These are phyloP conservation scores for Sugiyamaella sp. DNA, from an alignment of 1,139 yeast genomes.

Conservation along the genomic window DNA sequence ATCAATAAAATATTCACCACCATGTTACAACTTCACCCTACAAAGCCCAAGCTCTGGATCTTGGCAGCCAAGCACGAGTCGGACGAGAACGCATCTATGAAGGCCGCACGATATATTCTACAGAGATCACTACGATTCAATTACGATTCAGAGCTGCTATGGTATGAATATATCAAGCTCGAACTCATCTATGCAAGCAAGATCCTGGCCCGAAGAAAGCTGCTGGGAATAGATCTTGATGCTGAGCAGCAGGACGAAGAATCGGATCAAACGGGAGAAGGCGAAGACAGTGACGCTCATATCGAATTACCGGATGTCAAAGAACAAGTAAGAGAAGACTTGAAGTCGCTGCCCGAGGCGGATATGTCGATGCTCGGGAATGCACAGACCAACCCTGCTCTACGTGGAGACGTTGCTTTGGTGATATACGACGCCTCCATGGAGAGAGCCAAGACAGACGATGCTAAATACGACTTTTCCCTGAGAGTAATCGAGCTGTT, in stretches of 20 bases:
- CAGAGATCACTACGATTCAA: slow-evolving; percentile 87
- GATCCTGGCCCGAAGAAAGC: slow-evolving; percentile 77
- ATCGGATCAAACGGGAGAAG: slow-evolving; percentile 34
- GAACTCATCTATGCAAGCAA: slow-evolving; percentile 86
- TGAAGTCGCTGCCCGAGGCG: slow-evolving; percentile 80
- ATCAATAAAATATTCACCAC: slow-evolving; percentile 81
- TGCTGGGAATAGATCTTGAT: slow-evolving; percentile 67
- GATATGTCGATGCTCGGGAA: slow-evolving; percentile 85
- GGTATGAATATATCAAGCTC: slow-evolving; percentile 86
- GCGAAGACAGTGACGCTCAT: slow-evolving; percentile 39
- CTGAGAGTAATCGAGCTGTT: slow-evolving; percentile 56
- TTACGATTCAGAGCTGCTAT: slow-evolving; percentile 67
- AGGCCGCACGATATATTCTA: slow-evolving; percentile 83
- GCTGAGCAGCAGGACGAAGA: slow-evolving; percentile 47
- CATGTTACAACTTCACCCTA: slow-evolving; percentile 85
- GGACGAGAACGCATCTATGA: slow-evolving; percentile 83
- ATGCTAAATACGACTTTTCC: slow-evolving; percentile 42
- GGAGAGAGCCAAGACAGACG: slow-evolving; percentile 51
- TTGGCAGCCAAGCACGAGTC: slow-evolving; percentile 94
- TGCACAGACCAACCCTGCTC: slow-evolving; percentile 84
- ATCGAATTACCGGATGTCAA: slow-evolving; percentile 46
- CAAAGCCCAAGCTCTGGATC: slow-evolving; percentile 88
- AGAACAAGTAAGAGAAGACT: slow-evolving; percentile 58
- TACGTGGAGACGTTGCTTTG: slow-evolving; percentile 85
- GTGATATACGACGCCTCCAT: slow-evolving; percentile 78